phyloP scores from a whole-genome alignment of 257 asterid species.

The Scutellaria baicalensis region DNA sequence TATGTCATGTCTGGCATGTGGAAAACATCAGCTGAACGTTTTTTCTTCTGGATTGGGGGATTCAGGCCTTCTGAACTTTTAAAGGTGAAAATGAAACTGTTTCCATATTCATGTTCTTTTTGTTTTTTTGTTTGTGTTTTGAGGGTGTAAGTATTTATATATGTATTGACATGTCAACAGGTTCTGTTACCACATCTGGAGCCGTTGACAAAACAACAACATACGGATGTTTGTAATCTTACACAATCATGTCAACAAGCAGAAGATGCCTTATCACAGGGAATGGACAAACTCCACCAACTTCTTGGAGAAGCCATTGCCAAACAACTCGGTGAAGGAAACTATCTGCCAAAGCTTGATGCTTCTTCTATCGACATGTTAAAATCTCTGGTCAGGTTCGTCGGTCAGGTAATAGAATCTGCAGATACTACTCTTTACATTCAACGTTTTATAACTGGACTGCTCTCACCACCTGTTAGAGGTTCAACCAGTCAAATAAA shows the following conservation, averaged over 20 bases:
- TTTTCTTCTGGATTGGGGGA: constrained; percentile 93
- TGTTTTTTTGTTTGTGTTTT: no score
- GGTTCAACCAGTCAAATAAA: no score
- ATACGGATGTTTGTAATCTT: constrained; percentile 35
- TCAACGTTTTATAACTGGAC: no score
- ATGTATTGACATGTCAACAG: constrained; percentile 22
- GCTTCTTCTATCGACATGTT: constrained; percentile 69
- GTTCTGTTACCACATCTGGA: constrained; percentile 61
- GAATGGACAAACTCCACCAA: constrained; percentile 71
- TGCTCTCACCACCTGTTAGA: no score
- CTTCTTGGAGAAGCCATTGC: constrained; percentile 52
- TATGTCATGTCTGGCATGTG: constrained; percentile 80
- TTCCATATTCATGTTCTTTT: background rate
- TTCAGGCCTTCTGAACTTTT: constrained; percentile 85
- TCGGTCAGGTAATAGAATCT: constrained; percentile 55
- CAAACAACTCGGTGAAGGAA: constrained; percentile 50
- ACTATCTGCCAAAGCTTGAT: constrained; percentile 49
- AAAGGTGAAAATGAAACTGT: constrained; percentile 34
- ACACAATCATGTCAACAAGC: constrained; percentile 78
- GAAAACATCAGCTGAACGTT: constrained; percentile 84
- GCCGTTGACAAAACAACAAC: constrained; percentile 59
- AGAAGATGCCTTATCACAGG: constrained; percentile 88
- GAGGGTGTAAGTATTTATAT: background rate
- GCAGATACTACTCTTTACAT: background rate
- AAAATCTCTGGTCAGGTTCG: constrained; percentile 61